Percentiles rank a stretch among this genome's conserved stretches.
These are phyloP conservation scores for Saturnispora ahearnii DNA, from an alignment of 805 yeast species.

Conservation along the genomic window DNA sequence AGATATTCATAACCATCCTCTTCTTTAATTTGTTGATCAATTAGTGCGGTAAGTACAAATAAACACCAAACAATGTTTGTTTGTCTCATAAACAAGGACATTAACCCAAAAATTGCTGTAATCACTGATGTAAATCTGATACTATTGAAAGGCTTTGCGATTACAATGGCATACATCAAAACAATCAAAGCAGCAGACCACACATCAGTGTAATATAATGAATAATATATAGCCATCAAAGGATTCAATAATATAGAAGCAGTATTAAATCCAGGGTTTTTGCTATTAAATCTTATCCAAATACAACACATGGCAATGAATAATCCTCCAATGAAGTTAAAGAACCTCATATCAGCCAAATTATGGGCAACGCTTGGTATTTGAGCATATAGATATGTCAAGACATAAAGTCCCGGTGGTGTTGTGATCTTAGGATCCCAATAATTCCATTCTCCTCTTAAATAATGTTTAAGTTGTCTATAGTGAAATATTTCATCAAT, in stretches of 20 bases:
- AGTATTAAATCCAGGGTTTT: constrained; percentile 14
- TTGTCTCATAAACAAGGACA: constrained; percentile 73
- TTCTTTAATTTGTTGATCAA: constrained; percentile 41
- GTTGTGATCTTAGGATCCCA: constrained; percentile 95
- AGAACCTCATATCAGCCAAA: constrained; percentile 37
- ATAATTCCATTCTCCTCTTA: constrained; percentile 45
- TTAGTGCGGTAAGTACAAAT: constrained; percentile 43
- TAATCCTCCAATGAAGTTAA: constrained; percentile 62
- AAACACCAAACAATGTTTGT: constrained; percentile 86
- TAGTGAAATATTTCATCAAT: constrained; percentile 84
- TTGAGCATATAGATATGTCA: constrained; percentile 34
- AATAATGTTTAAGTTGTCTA: constrained; percentile 64
- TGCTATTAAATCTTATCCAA: constrained; percentile 11
- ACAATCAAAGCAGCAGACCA: constrained; percentile 77
- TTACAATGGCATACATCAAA: constrained; percentile 41
- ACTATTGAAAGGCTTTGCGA: constrained; percentile 21
- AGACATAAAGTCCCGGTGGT: constrained; percentile 80
- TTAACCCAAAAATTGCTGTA: constrained; percentile 48
- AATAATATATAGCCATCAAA: constrained; percentile 60
- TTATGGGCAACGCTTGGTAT: constrained; percentile 25
- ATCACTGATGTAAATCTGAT: constrained; percentile 20
- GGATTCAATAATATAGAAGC: constrained; percentile 49
- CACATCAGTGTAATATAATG: constrained; percentile 83
- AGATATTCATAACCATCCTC: constrained; percentile 24
- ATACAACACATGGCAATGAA: constrained; percentile 27